phyloP scores from a whole-genome alignment of 2,329 filamentous ascomycete genomes.

The Ploettnerulaceae sp. region DNA sequence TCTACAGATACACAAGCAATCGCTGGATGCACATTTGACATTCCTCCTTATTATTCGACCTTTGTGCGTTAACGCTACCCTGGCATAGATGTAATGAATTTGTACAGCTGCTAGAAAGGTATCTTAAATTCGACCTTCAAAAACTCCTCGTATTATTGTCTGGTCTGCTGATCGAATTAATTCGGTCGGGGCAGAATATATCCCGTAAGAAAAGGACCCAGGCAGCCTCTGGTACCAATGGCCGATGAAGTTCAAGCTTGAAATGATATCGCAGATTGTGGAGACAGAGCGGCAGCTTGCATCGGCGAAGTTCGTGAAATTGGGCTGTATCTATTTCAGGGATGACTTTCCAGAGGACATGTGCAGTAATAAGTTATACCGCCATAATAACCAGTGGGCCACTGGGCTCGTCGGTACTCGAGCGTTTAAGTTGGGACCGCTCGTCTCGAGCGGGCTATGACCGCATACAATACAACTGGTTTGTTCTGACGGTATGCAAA shows the following conservation, averaged over 20 bases:
- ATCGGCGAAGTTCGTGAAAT: conserved; percentile 15
- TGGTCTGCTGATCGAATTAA: neutral
- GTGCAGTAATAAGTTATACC: conserved; percentile 1
- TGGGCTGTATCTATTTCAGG: conserved; percentile 18
- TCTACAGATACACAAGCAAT: conserved; percentile 1
- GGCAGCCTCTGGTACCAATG: conserved; percentile 6
- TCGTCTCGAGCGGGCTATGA: conserved; percentile 11
- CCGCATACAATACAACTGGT: neutral
- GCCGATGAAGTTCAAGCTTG: conserved; percentile 11
- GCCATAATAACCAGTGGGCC: conserved; percentile 2
- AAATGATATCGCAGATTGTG: conserved; percentile 17
- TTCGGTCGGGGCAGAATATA: neutral
- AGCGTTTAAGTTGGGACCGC: conserved; percentile 12
- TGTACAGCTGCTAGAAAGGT: too few species aligned
- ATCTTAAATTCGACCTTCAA: too few species aligned
- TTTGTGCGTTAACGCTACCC: too few species aligned
- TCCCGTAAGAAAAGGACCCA: neutral
- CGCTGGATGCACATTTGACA: conserved; percentile 1
- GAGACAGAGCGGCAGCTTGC: conserved; percentile 17
- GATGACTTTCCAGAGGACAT: conserved; percentile 10
- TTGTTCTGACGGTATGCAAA: neutral
- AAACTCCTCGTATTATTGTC: neutral
- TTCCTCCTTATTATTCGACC: neutral
- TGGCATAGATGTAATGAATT: neutral
- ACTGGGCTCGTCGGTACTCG: conserved; percentile 6